Percentiles rank a stretch among this genome's conserved stretches.
phyloP scores from a whole-genome alignment of 257 asterid species.

The Ilex asprella region DNA sequence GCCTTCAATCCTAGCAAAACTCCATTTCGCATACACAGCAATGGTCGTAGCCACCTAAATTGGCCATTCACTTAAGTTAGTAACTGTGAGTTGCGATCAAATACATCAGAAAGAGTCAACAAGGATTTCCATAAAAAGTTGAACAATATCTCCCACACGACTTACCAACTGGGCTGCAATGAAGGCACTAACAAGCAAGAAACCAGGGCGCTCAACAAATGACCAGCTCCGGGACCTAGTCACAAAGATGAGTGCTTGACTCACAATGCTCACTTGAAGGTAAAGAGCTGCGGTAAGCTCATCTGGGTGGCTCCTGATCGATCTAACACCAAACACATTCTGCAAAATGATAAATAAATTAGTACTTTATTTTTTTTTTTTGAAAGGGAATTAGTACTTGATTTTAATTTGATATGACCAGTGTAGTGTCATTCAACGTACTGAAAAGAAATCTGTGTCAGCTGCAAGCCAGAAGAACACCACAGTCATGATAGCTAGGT shows the following conservation, averaged over 20 bases:
- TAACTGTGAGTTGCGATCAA: too few species aligned
- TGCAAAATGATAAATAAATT: slow-evolving; percentile 3
- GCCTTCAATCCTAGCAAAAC: not conserved
- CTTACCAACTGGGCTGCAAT: slow-evolving; percentile 64
- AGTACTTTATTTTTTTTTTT: not conserved
- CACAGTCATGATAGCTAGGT: slow-evolving; percentile 44
- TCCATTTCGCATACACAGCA: too few species aligned
- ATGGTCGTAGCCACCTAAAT: too few species aligned
- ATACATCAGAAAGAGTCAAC: not conserved
- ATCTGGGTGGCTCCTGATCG: slow-evolving; percentile 24
- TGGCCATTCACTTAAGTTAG: too few species aligned
- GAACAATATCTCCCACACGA: not conserved
- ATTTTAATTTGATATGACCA: not conserved
- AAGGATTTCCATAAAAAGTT: not conserved
- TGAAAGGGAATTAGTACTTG: too few species aligned
- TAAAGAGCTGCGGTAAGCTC: slow-evolving; percentile 73
- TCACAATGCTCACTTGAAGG: slow-evolving; percentile 78
- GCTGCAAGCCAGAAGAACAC: slow-evolving; percentile 25
- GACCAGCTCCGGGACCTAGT: slow-evolving; percentile 82
- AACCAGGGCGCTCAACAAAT: slow-evolving; percentile 64
- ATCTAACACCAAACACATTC: slow-evolving; percentile 32
- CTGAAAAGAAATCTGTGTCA: not conserved
- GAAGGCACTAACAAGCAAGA: slow-evolving; percentile 49
- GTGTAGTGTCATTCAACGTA: not conserved
- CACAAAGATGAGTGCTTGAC: slow-evolving; percentile 81